Evolutionary conservation across 1,284 basidiomycete species (phyloP).

Genomic region (Dichomitus squalens): DNA sequence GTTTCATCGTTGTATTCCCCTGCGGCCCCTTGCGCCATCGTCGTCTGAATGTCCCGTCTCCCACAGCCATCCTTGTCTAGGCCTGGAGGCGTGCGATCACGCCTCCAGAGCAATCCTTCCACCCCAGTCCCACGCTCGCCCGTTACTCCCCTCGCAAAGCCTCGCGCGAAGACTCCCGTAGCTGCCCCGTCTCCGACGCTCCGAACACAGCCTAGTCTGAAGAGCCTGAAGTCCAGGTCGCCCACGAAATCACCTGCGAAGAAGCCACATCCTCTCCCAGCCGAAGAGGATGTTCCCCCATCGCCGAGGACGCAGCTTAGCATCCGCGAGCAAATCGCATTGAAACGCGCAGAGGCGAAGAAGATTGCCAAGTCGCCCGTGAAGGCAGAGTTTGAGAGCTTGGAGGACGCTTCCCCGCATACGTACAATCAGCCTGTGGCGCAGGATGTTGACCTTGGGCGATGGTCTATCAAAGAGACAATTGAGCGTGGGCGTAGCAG

Average conservation of each 20-base stretch:
- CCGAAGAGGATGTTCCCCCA: conserved; percentile 30
- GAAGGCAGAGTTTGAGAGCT: conserved; percentile 33
- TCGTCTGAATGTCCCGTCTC: conserved; percentile 49
- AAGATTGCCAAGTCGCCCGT: conserved; percentile 42
- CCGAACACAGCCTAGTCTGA: conserved; percentile 22
- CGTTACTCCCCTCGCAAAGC: conserved; percentile 24
- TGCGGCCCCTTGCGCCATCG: background rate
- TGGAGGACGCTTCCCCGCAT: conserved; percentile 51
- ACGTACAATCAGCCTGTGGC: conserved; percentile 39
- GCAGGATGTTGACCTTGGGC: conserved; percentile 59
- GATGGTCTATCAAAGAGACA: conserved; percentile 70
- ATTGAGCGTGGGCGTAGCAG: conserved; percentile 76
- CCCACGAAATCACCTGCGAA: conserved; percentile 23
- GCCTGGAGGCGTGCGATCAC: conserved; percentile 25
- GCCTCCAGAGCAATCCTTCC: conserved; percentile 28
- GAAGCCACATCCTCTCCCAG: conserved; percentile 13
- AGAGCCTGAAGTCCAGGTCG: conserved; percentile 17
- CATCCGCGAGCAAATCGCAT: conserved; percentile 73
- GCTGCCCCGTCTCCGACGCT: conserved; percentile 19
- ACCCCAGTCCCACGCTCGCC: conserved; percentile 12
- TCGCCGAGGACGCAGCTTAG: conserved; percentile 45
- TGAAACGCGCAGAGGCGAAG: conserved; percentile 73
- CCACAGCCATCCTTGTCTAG: conserved; percentile 43
- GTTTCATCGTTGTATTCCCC: background rate
- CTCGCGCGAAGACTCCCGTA: conserved; percentile 16